phyloP scores from a whole-genome alignment of 2,329 filamentous ascomycete species.

The Conoideocrella luteorostrata region DNA sequence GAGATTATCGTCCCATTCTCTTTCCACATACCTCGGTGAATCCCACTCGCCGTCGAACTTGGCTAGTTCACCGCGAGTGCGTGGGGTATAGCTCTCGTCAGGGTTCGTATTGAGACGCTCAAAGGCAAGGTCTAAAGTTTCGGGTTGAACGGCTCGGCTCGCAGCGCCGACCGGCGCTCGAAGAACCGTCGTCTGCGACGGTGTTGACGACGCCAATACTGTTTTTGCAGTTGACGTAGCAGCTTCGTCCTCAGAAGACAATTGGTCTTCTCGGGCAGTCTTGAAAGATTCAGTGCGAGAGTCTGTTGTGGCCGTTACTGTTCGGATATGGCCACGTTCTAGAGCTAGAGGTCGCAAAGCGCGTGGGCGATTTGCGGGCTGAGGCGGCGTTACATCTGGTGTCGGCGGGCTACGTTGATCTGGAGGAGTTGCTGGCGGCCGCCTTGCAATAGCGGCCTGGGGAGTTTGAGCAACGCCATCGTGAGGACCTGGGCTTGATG shows the following conservation, averaged over 20 bases:
- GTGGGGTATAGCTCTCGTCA: slow-evolving; percentile 34
- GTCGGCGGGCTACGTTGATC: slow-evolving; percentile 65
- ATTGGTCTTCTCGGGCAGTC: slow-evolving; percentile 61
- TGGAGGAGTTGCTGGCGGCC: slow-evolving; percentile 52
- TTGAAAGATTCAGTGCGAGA: slow-evolving; percentile 65
- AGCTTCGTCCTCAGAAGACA: slow-evolving; percentile 55
- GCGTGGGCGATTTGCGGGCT: slow-evolving; percentile 37
- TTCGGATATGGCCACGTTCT: slow-evolving; percentile 45
- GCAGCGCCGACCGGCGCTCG: slow-evolving; percentile 23
- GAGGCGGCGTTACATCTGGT: slow-evolving; percentile 68
- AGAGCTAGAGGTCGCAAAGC: slow-evolving; percentile 38
- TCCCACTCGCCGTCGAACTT: slow-evolving; percentile 56
- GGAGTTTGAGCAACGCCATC: slow-evolving; percentile 32
- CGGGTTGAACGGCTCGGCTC: slow-evolving; percentile 18
- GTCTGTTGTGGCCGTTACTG: slow-evolving; percentile 50
- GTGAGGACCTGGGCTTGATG: slow-evolving; percentile 34
- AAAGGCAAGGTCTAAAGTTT: slow-evolving; percentile 36
- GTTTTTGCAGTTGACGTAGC: slow-evolving; percentile 34
- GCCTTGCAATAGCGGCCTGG: slow-evolving; percentile 30
- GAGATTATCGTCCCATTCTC: slow-evolving; percentile 50
- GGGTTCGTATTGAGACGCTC: slow-evolving; percentile 33
- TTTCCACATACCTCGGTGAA: slow-evolving; percentile 39
- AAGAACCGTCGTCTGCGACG: slow-evolving; percentile 40
- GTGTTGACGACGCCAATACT: slow-evolving; percentile 31
- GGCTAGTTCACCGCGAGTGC: slow-evolving; percentile 41